Percentiles rank a stretch among this genome's conserved stretches.
These are phyloP conservation scores for Penicillium vulpinum DNA, from an alignment of 2,329 filamentous ascomycete genomes.

Conservation along the genomic window DNA sequence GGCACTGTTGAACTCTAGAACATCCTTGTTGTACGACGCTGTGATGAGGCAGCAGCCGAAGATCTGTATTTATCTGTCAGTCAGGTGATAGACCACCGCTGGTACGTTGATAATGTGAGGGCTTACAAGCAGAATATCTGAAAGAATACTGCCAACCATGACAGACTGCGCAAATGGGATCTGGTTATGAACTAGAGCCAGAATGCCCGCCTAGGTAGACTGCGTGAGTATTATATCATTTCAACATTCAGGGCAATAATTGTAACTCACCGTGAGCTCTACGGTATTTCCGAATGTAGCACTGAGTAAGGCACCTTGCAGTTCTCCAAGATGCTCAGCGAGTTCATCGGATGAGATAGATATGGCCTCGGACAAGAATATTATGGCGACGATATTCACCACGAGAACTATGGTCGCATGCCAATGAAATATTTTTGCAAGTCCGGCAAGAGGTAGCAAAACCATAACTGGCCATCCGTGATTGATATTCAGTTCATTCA, in stretches of 20 bases:
- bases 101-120: no score
- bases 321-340: slow-evolving; percentile 8
- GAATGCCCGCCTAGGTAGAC: slow-evolving; percentile 68
- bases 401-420: slow-evolving; percentile 8
- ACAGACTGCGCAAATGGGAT: slow-evolving; percentile 87
- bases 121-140: slow-evolving; percentile 72
- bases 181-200: slow-evolving; percentile 74
- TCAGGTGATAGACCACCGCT: background rate
- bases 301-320: slow-evolving; percentile 14
- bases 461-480: slow-evolving; percentile 3
- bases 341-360: slow-evolving; percentile 12
- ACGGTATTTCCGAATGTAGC: slow-evolving; percentile 16
- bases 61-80: slow-evolving; percentile 33
- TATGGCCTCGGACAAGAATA: slow-evolving; percentile 11
- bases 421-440: slow-evolving; percentile 12
- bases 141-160: slow-evolving; percentile 87
- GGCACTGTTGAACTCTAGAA: slow-evolving; percentile 54
- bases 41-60: slow-evolving; percentile 72
- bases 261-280: slow-evolving; percentile 10
- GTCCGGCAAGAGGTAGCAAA: slow-evolving; percentile 6
- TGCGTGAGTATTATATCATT: background rate
- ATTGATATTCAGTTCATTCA: background rate
- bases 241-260: background rate
- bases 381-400: slow-evolving; percentile 11
- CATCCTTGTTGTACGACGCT: slow-evolving; percentile 64